These are phyloP conservation scores for Aspergillus sp. DNA, from an alignment of 2,329 filamentous ascomycete genomes.

Conservation along the genomic window DNA sequence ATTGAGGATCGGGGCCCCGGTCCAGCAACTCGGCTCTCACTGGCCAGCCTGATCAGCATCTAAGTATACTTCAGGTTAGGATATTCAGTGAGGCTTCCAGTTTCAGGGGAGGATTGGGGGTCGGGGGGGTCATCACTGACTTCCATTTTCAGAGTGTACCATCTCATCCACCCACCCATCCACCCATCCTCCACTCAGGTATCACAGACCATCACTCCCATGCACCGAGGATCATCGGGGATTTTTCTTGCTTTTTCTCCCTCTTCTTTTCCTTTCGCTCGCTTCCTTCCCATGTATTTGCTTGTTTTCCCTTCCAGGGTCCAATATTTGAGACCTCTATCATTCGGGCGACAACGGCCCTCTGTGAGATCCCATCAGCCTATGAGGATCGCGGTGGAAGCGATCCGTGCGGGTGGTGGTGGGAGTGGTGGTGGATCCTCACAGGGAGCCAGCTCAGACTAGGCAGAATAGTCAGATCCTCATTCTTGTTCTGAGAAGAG, in stretches of 20 bases:
- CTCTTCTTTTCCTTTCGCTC: neutral
- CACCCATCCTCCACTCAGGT: slow-evolving; percentile 2
- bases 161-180: neutral
- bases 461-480: neutral
- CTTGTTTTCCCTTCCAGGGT: slow-evolving; percentile 11
- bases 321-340: slow-evolving; percentile 29
- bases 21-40: slow-evolving; percentile 9
- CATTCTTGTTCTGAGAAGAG: neutral
- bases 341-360: slow-evolving; percentile 23
- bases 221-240: slow-evolving; percentile 15
- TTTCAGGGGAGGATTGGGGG: slow-evolving; percentile 7
- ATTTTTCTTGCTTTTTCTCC: slow-evolving; percentile 10
- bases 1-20: neutral
- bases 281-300: neutral
- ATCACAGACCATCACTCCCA: slow-evolving; percentile 10
- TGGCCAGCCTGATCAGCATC: slow-evolving; percentile 6
- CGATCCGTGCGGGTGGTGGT: slow-evolving; percentile 21
- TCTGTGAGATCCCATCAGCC: slow-evolving; percentile 28
- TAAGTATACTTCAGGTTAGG: no score
- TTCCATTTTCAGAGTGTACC: no score
- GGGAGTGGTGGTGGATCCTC: slow-evolving; percentile 18
- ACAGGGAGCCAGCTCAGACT: slow-evolving; percentile 8
- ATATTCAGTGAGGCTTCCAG: slow-evolving; percentile 10
- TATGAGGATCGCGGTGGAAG: slow-evolving; percentile 9
- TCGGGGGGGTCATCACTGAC: neutral